These are phyloP conservation scores for Talaromyces sp. DNA, from an alignment of 2,329 filamentous ascomycete species.

Conservation along the genomic window DNA sequence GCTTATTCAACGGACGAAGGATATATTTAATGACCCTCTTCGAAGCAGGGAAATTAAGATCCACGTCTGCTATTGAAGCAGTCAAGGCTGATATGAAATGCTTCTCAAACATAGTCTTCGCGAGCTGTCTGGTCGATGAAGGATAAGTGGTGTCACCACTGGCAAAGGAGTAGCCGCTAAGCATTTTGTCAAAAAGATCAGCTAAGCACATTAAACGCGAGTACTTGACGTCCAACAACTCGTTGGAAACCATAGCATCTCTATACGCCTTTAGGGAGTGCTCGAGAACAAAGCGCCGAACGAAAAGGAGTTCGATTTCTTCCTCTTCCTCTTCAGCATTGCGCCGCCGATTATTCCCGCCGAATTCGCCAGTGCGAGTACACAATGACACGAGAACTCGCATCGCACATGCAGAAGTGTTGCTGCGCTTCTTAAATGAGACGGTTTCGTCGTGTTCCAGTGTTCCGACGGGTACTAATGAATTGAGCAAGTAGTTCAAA, in stretches of 20 bases:
- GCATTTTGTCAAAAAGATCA: conserved; percentile 89
- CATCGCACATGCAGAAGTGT: conserved; percentile 81
- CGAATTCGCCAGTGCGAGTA: conserved; percentile 76
- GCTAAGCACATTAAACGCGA: conserved; percentile 79
- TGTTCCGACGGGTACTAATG: conserved; percentile 63
- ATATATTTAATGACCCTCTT: conserved; percentile 97
- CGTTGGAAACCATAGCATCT: conserved; percentile 72
- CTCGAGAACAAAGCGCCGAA: conserved; percentile 91
- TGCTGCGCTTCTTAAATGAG: conserved; percentile 73
- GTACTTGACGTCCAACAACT: conserved; percentile 80
- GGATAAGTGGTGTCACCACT: conserved; percentile 42
- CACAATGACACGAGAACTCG: conserved; percentile 82
- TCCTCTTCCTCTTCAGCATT: conserved; percentile 34
- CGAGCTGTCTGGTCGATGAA: conserved; percentile 73
- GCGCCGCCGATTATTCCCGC: conserved; percentile 55
- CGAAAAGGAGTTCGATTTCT: conserved; percentile 64
- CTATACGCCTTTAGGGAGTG: conserved; percentile 89
- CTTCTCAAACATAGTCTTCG: conserved; percentile 97
- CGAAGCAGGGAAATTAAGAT: conserved; percentile 87
- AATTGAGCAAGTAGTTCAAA: conserved; percentile 86
- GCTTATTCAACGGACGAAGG: conserved; percentile 75
- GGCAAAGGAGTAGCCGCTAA: conserved; percentile 70
- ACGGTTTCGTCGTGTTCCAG: conserved; percentile 70
- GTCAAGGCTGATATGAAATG: conserved; percentile 87
- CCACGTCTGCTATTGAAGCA: conserved; percentile 87